These are phyloP conservation scores for Rhizopogon roseolus DNA, from an alignment of 768 basidiomycete genomes.

Conservation along the genomic window DNA sequence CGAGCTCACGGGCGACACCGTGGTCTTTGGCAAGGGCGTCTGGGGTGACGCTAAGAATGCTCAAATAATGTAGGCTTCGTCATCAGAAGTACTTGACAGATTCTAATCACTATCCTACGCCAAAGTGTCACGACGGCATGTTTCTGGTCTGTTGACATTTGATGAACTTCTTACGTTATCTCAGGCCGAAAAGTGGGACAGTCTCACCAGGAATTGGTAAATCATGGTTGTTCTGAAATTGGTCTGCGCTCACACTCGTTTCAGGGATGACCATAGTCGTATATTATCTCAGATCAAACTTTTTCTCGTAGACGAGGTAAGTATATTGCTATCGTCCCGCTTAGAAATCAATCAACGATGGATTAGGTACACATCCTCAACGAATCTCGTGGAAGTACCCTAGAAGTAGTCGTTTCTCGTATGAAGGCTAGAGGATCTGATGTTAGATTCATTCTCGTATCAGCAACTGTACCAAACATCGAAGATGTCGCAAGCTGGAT, in stretches of 20 bases:
- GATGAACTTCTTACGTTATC: not conserved
- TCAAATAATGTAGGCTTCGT: constrained; percentile 64
- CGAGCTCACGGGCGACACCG: constrained; percentile 91
- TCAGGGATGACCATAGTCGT: constrained; percentile 57
- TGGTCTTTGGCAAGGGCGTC: constrained; percentile 54
- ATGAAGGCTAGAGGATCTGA: constrained; percentile 74
- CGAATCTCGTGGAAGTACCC: constrained; percentile 83
- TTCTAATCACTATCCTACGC: not conserved
- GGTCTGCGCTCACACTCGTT: constrained; percentile 4
- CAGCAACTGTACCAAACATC: constrained; percentile 93
- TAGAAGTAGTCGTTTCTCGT: constrained; percentile 92
- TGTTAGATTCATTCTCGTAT: constrained; percentile 84
- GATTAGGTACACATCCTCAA: constrained; percentile 86
- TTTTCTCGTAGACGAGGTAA: constrained; percentile 89
- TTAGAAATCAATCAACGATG: not conserved
- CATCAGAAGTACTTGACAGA: not conserved
- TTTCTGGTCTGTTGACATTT: not conserved
- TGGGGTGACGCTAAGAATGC: constrained; percentile 75
- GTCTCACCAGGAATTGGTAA: constrained; percentile 83
- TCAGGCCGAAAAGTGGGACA: constrained; percentile 96
- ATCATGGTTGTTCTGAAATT: constrained; percentile 4
- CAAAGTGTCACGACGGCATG: constrained; percentile 74
- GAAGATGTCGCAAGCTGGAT: constrained; percentile 90
- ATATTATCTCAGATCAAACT: constrained; percentile 70
- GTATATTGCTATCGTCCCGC: constrained; percentile 1